phyloP scores from a whole-genome alignment of 495 filamentous ascomycete genomes.

The Lophiotrema nucula region DNA sequence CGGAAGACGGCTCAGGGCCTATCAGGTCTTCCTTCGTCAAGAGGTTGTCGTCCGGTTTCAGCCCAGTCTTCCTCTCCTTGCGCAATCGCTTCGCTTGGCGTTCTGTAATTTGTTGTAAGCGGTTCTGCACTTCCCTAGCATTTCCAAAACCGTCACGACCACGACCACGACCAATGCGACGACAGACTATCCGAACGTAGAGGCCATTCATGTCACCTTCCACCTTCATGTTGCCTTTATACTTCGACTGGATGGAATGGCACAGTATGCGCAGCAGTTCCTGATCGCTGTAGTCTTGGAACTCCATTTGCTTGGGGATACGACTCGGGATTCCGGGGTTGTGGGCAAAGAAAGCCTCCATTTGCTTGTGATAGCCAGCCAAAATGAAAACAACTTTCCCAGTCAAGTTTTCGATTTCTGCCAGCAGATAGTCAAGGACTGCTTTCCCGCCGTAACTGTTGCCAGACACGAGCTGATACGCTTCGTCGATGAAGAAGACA shows the following conservation, averaged over 20 bases:
- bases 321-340: conserved; percentile 74
- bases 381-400: conserved; percentile 77
- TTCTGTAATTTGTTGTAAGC: conserved; percentile 50
- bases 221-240: conserved; percentile 53
- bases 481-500: conserved; percentile 70
- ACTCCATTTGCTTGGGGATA: conserved; percentile 63
- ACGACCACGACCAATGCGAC: conserved; percentile 60
- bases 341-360: conserved; percentile 78
- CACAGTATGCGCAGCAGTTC: conserved; percentile 61
- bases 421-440: conserved; percentile 72
- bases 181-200: conserved; percentile 62
- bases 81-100: conserved; percentile 60
- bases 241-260: conserved; percentile 51
- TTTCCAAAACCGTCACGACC: conserved; percentile 72
- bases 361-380: conserved; percentile 73
- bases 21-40: conserved; percentile 38
- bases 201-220: conserved; percentile 62
- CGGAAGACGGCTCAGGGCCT: conserved; percentile 25
- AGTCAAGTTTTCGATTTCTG: conserved; percentile 70
- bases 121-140: conserved; percentile 66
- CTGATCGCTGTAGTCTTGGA: conserved; percentile 66
- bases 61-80: conserved; percentile 40
- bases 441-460: conserved; percentile 51
- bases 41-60: conserved; percentile 37
- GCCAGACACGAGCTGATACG: conserved; percentile 61